These are phyloP conservation scores for Amanita pallidorosea DNA, from an alignment of 768 basidiomycete species.

Conservation along the genomic window DNA sequence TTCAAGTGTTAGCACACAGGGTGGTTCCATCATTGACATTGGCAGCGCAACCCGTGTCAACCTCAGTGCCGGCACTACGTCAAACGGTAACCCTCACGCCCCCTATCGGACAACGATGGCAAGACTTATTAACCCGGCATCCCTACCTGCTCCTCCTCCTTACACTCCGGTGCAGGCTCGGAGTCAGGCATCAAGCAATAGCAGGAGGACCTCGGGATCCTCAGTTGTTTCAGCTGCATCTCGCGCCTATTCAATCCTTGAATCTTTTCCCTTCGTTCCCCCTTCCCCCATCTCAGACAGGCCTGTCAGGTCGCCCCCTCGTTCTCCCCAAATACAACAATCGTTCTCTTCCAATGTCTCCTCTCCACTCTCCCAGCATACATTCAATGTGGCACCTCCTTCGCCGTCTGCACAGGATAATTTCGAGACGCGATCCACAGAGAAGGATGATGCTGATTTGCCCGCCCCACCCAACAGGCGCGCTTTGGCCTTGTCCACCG, in stretches of 20 bases:
- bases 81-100: conserved; percentile 28
- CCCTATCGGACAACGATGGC: conserved; percentile 56
- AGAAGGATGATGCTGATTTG: conserved; percentile 17
- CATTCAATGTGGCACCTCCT: conserved; percentile 27
- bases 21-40: conserved; percentile 47
- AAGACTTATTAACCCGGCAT: conserved; percentile 40
- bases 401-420: conserved; percentile 25
- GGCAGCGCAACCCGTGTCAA: conserved; percentile 61
- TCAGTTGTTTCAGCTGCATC: conserved; percentile 61
- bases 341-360: conserved; percentile 38
- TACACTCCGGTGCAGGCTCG: conserved; percentile 46
- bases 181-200: conserved; percentile 37
- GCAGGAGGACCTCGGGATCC: conserved; percentile 48
- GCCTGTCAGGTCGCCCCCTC: conserved; percentile 63
- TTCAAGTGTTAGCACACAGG: conserved; percentile 53
- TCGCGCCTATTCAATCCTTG: conserved; percentile 74
- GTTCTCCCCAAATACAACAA: conserved; percentile 61
- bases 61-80: conserved; percentile 26
- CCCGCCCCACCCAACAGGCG: conserved; percentile 50
- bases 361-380: conserved; percentile 50
- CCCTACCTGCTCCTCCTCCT: conserved; percentile 56
- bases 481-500: conserved; percentile 62
- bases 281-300: conserved; percentile 83
- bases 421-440: conserved; percentile 9
- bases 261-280: conserved; percentile 83